phyloP scores from a whole-genome alignment of 441 rosid genomes.

The Sinapis alba region DNA sequence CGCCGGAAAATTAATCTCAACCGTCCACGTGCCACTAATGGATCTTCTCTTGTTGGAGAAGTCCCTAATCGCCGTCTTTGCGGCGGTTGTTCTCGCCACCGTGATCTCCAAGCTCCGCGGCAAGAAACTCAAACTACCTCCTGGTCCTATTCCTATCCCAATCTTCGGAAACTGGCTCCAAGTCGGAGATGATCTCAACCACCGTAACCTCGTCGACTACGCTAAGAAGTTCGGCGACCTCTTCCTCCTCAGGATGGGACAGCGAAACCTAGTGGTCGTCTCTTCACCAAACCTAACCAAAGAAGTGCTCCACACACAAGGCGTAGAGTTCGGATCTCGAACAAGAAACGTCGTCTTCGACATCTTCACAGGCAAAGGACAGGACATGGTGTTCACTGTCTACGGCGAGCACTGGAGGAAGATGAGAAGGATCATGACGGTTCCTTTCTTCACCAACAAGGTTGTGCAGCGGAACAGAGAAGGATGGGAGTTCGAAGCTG shows the following conservation, averaged over 20 bases:
- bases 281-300: slow-evolving; percentile 85
- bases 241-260: slow-evolving; percentile 88
- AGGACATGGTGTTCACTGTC: slow-evolving; percentile 97
- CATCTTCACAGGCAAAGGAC: slow-evolving; percentile 95
- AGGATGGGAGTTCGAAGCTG: slow-evolving; percentile 90
- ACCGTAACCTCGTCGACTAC: slow-evolving; percentile 75
- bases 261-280: slow-evolving; percentile 84
- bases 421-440: slow-evolving; percentile 98
- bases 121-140: slow-evolving; percentile 81
- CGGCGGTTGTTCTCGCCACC: slow-evolving; percentile 63
- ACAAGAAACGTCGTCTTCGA: slow-evolving; percentile 95
- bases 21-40: slow-evolving; percentile 42
- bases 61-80: slow-evolving; percentile 70
- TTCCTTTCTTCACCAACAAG: slow-evolving; percentile 95
- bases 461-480: slow-evolving; percentile 79
- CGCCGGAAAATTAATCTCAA: background rate
- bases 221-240: slow-evolving; percentile 83
- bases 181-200: slow-evolving; percentile 93
- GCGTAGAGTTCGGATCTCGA: slow-evolving; percentile 92
- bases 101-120: slow-evolving; percentile 79
- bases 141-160: slow-evolving; percentile 86
- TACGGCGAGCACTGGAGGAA: slow-evolving; percentile 98
- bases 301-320: slow-evolving; percentile 90
- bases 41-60: slow-evolving; percentile 92
- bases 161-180: slow-evolving; percentile 97